These are phyloP conservation scores for Petunia axillaris DNA, from an alignment of 257 asterid species.

Conservation along the genomic window DNA sequence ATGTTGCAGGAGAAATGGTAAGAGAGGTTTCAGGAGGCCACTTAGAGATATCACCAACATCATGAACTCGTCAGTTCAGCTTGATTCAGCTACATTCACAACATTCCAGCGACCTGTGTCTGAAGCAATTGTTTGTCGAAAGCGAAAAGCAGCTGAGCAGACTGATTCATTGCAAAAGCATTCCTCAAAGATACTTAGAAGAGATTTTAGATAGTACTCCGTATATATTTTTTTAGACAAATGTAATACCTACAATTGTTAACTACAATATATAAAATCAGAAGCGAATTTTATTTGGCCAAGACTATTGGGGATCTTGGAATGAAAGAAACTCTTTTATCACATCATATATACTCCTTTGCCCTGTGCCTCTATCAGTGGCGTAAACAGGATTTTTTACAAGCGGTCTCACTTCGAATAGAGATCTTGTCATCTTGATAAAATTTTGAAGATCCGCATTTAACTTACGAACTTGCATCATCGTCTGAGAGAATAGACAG, in stretches of 20 bases:
- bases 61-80: background rate
- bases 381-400: no score
- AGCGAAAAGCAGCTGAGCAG: slow-evolving; percentile 35
- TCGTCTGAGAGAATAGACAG: no score
- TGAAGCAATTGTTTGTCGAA: slow-evolving; percentile 26
- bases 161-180: slow-evolving; percentile 23
- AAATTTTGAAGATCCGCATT: no score
- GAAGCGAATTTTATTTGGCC: background rate
- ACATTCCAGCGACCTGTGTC: background rate
- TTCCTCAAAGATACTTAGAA: slow-evolving; percentile 44
- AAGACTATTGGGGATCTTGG: background rate
- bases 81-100: background rate
- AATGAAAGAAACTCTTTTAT: no score
- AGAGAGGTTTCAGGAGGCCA: slow-evolving; percentile 39
- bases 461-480: no score
- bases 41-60: slow-evolving; percentile 48
- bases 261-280: background rate
- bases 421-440: no score
- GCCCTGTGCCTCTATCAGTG: background rate
- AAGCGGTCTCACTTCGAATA: no score
- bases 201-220: slow-evolving; percentile 50
- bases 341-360: no score
- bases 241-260: background rate
- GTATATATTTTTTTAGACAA: background rate
- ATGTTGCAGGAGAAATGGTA: background rate